phyloP scores from a whole-genome alignment of 148 eudicot genomes.

The Agrostemma githago region DNA sequence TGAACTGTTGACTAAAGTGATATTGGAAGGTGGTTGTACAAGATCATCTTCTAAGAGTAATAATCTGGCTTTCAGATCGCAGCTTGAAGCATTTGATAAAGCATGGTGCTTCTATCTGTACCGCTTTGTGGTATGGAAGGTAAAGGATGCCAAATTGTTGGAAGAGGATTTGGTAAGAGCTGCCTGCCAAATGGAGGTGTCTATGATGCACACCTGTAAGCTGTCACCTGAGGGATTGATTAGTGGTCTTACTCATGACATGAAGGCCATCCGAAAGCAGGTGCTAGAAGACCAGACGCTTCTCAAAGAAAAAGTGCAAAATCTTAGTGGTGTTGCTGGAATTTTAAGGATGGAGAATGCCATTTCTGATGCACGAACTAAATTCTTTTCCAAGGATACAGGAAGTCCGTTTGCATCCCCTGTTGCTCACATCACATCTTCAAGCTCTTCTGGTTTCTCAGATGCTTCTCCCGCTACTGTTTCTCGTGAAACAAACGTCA shows the following conservation, averaged over 20 bases:
- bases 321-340: slow-evolving; percentile 85
- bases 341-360: slow-evolving; percentile 81
- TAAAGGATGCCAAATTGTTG: slow-evolving; percentile 75
- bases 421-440: slow-evolving; percentile 48
- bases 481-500: slow-evolving; percentile 30
- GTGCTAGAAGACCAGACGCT: slow-evolving; percentile 83
- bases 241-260: slow-evolving; percentile 68
- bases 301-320: slow-evolving; percentile 70
- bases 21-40: slow-evolving; percentile 40
- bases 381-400: slow-evolving; percentile 62
- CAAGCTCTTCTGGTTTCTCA: slow-evolving; percentile 36
- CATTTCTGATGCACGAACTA: slow-evolving; percentile 54
- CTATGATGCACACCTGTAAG: slow-evolving; percentile 96
- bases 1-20: slow-evolving; percentile 51
- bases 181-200: slow-evolving; percentile 92
- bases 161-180: slow-evolving; percentile 96
- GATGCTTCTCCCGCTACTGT: slow-evolving; percentile 33
- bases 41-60: slow-evolving; percentile 13
- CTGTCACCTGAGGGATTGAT: slow-evolving; percentile 55
- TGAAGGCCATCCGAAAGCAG: slow-evolving; percentile 96
- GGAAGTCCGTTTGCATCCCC: slow-evolving; percentile 57
- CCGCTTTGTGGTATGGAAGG: slow-evolving; percentile 89
- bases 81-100: slow-evolving; percentile 79
- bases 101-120: slow-evolving; percentile 92
- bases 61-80: slow-evolving; percentile 51